A percentile compares a stretch with the other conserved stretches of the same genome.
phyloP scores from a whole-genome alignment of 116 monocot genomes.

The Papilionanthe hybrid region DNA sequence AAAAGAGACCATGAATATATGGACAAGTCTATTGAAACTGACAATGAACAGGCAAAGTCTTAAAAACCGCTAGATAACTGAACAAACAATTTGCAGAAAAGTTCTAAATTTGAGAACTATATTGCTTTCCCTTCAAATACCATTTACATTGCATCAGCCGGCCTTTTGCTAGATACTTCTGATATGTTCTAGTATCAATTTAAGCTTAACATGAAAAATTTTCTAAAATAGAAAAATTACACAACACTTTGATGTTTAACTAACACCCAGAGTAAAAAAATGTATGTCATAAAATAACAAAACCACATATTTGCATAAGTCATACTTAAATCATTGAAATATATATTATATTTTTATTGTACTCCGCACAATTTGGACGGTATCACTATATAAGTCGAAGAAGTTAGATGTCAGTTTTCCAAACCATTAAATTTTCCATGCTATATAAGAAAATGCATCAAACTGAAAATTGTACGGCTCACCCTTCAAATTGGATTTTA shows the following conservation, averaged over 20 bases:
- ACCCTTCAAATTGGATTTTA: neutral
- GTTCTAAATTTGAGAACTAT: neutral
- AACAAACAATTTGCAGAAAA: neutral
- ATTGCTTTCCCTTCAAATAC: neutral
- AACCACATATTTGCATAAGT: no score
- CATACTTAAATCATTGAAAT: no score
- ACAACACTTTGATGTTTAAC: no score
- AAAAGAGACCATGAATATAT: neutral
- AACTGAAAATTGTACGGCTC: neutral
- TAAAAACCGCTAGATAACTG: neutral
- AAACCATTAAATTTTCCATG: no score
- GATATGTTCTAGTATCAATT: neutral
- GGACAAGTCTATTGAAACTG: neutral
- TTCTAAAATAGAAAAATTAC: no score
- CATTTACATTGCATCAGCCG: neutral
- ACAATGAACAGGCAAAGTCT: neutral
- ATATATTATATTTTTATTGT: no score
- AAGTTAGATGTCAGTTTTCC: no score
- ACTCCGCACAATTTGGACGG: no score
- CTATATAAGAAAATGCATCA: no score
- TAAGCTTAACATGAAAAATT: neutral
- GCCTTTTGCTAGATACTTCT: neutral
- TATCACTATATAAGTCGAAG: no score
- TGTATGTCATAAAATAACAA: no score
- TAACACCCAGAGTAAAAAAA: no score